Percentiles rank a stretch among this genome's conserved stretches.
These are phyloP conservation scores for Trypanosoma boissoni DNA, from an alignment of 208 protist genomes.

Conservation along the genomic window DNA sequence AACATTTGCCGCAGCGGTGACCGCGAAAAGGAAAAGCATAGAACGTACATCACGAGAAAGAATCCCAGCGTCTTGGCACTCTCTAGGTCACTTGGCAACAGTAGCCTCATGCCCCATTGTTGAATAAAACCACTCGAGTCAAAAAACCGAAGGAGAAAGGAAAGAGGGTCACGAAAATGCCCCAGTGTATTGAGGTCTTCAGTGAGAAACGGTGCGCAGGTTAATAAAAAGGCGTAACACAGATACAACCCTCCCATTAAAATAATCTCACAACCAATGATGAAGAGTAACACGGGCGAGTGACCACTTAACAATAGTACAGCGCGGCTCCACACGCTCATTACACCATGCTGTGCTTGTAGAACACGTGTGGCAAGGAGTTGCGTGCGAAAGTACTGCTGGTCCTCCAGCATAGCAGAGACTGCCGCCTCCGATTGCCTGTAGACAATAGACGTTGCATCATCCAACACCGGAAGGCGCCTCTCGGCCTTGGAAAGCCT, in stretches of 20 bases:
- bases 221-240: constrained; percentile 15
- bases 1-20: constrained; percentile 54
- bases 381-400: constrained; percentile 38
- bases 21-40: constrained; percentile 28
- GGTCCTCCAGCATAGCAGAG: constrained; percentile 34
- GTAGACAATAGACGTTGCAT: constrained; percentile 37
- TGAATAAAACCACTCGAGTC: constrained; percentile 12
- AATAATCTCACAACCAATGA: constrained; percentile 25
- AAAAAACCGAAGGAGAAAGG: too few relatives aligned
- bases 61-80: constrained; percentile 31
- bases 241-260: constrained; percentile 7
- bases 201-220: too few relatives aligned
- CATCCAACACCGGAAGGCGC: constrained; percentile 8
- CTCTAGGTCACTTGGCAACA: background rate
- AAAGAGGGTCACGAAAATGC: too few relatives aligned
- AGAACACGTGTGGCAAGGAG: constrained; percentile 44
- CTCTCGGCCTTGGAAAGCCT: background rate
- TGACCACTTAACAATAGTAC: constrained; percentile 40
- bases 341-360: constrained; percentile 35
- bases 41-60: constrained; percentile 38
- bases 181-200: too few relatives aligned
- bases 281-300: constrained; percentile 50
- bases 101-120: constrained; percentile 4
- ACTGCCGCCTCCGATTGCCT: constrained; percentile 36
- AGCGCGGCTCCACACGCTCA: constrained; percentile 37